Base-by-base conservation (phyloP, 164 flowering plant genomes). In the Echeveria elegans region DNA sequence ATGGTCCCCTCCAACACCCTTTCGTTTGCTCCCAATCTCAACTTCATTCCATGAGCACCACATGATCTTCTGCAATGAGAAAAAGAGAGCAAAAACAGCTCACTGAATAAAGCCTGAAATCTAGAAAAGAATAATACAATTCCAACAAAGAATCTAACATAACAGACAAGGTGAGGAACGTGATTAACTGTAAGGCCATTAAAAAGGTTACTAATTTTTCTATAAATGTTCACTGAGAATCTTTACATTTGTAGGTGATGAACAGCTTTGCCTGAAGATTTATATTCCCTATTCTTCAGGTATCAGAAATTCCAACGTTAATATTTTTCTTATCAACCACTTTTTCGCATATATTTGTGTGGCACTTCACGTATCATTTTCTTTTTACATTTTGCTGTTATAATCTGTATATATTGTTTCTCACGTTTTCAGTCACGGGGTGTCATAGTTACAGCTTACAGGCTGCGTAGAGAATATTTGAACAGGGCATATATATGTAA, bases 401-500 rank as follows among this genome's bases (percentile, higher is more conserved):
- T n/a, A n/a, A n/a, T n/a, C n/a, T n/a, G n/a, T n/a, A n/a, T n/a
- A 40, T 40, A 8, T 40, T 9, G 2, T 40, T 40, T 36, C 9
- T 8, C 41, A 38, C 12, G 9, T 38, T 38, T 53, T 56, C 61
- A 6, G 5, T 28, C 56, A 50, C 19, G 61, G 61, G 16, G 16
- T 19, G 32, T 28, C 12, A 8, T 38, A 14, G 12, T 38, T 14
- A 38, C 12, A 8, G 41, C 47, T 11, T 28, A 28, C 61, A 2
- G 4, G 61, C 30, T 56, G 14, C 19, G 31, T 56, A 56, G 61
- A 56, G 61, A 56, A 28, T 56, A 56, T 56, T 56, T 12, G 61
- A 56, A 56, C 18, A 10, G 32, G 18, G 19, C 8, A 56, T 28
- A n/a, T n/a, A n/a, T n/a, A n/a, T n/a, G n/a, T n/a, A 2, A 43